Evolutionary conservation across 2,329 filamentous ascomycete genomes (phyloP), one percentile per base, ranked within the genome.

Genomic region (Cadophora malorum): DNA sequence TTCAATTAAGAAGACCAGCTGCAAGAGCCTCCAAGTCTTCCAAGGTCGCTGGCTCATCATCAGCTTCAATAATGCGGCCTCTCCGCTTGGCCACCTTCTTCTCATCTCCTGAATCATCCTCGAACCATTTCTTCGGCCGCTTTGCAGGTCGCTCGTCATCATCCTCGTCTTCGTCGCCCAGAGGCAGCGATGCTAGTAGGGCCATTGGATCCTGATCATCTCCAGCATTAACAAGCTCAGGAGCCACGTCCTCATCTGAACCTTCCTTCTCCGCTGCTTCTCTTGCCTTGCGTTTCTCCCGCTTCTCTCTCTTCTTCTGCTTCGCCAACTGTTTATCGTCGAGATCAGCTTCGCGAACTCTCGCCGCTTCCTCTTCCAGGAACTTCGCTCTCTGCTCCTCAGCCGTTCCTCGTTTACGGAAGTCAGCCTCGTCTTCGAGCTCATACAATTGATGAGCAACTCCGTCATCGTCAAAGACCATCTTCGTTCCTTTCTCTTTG

Each of bases 391-490:
- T 86, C 79, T 96, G 93, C 60, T 87, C 86, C 72, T 94, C 91
- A 2, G 92, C 91, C 28, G 90, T 83, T 45, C 95, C 96, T 64
- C 89, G 86, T 49, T 87, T 85, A 70, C 83, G 84, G 85, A 98
- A 99, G 72, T 90, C 88, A 0, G 90, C 89, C 80, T 97, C 93
- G 79, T 92, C 88, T 77, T 95, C 91, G 73, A 99, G 88, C 78
- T 97, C 92, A 81, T 98, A 97, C 16, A 96, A 79, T 70, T 92
- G 88, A 79, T 96, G 94, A 3, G 94, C 85, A 70, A 91, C 90
- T 73, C 94, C 95, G 38, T 97, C 93, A 59, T 97, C 94, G 80
- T 98, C 95, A 78, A 95, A 99, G 5, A 97, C 85, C 8, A 97
- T 82, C 78, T 96, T 97, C 50, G 88, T 90, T 14, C 93, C 91